Conservation (phyloP, 305 asterid genomes). For the Rubia balearica region DNA sequence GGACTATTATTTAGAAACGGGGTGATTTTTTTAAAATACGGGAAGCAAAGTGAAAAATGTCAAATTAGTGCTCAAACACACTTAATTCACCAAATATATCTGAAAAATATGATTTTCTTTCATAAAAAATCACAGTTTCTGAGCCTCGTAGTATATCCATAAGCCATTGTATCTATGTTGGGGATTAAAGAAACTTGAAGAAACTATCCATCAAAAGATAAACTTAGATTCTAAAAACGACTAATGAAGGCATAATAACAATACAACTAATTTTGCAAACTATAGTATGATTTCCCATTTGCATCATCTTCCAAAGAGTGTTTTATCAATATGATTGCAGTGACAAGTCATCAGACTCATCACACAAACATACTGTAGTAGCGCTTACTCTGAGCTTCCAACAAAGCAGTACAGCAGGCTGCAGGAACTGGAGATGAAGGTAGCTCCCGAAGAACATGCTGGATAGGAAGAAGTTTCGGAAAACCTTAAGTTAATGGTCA, state of each 20-base stretch:
- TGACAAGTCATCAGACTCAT: not conserved
- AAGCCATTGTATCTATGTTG: not conserved
- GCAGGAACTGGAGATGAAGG: slow-evolving; percentile 99
- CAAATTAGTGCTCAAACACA: not conserved
- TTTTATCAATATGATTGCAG: not conserved
- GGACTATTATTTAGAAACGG: no score
- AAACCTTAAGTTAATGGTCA: slow-evolving; percentile 17
- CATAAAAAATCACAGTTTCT: not conserved
- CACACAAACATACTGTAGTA: not conserved
- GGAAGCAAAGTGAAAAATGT: no score
- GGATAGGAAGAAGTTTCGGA: slow-evolving; percentile 29
- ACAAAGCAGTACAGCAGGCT: slow-evolving; percentile 89
- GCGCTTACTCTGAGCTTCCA: slow-evolving; percentile 86
- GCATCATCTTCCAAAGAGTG: not conserved
- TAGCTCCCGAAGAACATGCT: slow-evolving; percentile 98
- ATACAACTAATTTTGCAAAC: not conserved
- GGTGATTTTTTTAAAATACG: no score
- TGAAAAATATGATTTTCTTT: not conserved
- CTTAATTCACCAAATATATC: not conserved
- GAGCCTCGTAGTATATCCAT: not conserved
- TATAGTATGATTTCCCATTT: not conserved
- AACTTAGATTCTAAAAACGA: not conserved
- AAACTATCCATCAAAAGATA: not conserved
- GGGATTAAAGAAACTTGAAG: not conserved
- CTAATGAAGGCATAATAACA: not conserved